A percentile compares a stretch with the other conserved stretches of the same genome.
These are phyloP conservation scores for Lactifluus pinguis DNA, from an alignment of 768 basidiomycete species.

Conservation along the genomic window DNA sequence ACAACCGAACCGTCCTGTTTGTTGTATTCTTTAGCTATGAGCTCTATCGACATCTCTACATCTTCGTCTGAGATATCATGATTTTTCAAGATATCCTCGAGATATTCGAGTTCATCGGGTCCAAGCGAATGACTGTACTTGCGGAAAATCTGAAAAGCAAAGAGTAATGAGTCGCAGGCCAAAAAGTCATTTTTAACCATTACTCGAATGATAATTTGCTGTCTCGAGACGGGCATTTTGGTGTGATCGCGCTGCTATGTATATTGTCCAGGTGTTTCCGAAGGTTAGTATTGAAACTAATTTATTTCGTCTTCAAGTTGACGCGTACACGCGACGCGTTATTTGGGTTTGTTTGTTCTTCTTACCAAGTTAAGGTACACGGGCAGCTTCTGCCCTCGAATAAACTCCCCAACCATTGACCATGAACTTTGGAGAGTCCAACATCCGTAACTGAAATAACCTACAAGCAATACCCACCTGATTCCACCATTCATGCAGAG, in stretches of 20 bases:
- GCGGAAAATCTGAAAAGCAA: slow-evolving; percentile 54
- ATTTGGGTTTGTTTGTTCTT: slow-evolving; percentile 1
- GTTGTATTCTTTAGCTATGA: slow-evolving; percentile 79
- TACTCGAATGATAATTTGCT: slow-evolving; percentile 17
- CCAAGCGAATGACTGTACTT: slow-evolving; percentile 86
- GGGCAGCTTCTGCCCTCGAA: too few relatives aligned
- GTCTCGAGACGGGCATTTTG: slow-evolving; percentile 16
- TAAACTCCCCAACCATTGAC: too few relatives aligned
- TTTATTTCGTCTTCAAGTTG: neutral
- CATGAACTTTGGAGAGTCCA: too few relatives aligned
- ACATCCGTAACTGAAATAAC: too few relatives aligned
- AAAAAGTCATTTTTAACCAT: neutral
- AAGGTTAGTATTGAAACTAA: neutral
- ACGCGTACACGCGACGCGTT: slow-evolving; percentile 17
- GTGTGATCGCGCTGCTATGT: neutral
- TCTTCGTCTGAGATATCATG: slow-evolving; percentile 66
- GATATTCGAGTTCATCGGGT: slow-evolving; percentile 61
- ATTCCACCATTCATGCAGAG: too few relatives aligned
- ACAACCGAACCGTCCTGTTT: slow-evolving; percentile 66
- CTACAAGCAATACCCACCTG: too few relatives aligned
- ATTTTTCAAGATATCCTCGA: slow-evolving; percentile 61
- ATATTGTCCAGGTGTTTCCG: too few relatives aligned
- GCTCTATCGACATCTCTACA: slow-evolving; percentile 66
- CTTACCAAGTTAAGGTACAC: too few relatives aligned
- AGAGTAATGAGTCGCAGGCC: neutral